Evolutionary conservation across 2,329 filamentous ascomycete species (phyloP).

Genomic region (Drechmeria coniospora): DNA sequence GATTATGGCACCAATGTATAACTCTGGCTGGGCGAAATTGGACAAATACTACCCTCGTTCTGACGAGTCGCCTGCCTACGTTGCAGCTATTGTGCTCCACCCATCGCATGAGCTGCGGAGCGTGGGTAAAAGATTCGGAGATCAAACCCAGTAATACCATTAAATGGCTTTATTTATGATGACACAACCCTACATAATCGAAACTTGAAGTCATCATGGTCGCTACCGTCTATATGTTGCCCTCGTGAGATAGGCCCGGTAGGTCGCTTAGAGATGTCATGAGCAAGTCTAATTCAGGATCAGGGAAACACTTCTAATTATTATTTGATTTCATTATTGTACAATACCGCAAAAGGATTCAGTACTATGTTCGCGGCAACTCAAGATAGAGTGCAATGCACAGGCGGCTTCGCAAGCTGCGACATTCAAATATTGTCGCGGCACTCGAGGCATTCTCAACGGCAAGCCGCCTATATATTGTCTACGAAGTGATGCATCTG

Average conservation of each 20-base stretch:
- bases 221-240: not conserved
- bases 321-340: not conserved
- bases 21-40: conserved; percentile 4
- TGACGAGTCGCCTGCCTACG: conserved; percentile 3
- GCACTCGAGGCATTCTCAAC: conserved; percentile 1
- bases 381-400: not conserved
- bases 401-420: not conserved
- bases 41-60: conserved; percentile 3
- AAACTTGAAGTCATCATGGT: not conserved
- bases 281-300: not conserved
- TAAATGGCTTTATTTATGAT: not conserved
- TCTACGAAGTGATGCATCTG: conserved; percentile 1
- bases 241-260: not conserved
- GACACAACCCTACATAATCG: not conserved
- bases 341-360: not conserved
- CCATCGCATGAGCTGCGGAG: conserved; percentile 3
- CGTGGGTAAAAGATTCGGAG: not conserved
- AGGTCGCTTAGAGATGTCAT: not conserved
- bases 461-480: not conserved
- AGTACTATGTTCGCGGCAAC: not conserved
- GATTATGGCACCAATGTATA: conserved; percentile 3
- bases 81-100: conserved; percentile 3
- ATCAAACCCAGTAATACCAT: not conserved
- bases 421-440: not conserved
- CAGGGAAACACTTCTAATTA: not conserved